Evolutionary conservation across 306 rosid genomes (phyloP).

Genomic region (Prunus kanzakura): DNA sequence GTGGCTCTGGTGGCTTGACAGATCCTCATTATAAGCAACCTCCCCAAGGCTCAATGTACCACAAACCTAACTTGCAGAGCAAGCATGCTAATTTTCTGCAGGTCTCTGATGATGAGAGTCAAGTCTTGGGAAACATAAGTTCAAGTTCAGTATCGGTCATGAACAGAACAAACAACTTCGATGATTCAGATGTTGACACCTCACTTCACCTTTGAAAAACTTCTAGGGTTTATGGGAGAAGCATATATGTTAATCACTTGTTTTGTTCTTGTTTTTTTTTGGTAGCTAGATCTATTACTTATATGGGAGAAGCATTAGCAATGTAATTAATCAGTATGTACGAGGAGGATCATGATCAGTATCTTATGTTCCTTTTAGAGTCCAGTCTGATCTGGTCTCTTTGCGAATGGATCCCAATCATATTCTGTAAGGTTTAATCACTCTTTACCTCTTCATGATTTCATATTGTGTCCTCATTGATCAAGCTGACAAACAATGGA

Average conservation of each 20-base stretch:
- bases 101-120: conserved; percentile 12
- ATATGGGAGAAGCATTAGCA: conserved; percentile 14
- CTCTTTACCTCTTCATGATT: neutral
- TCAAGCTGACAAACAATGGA: too few species aligned
- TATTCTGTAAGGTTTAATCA: neutral
- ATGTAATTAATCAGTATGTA: conserved; percentile 2
- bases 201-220: conserved; percentile 45
- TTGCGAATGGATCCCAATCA: neutral
- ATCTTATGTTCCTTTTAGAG: neutral
- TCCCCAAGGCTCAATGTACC: conserved; percentile 29
- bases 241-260: conserved; percentile 1
- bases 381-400: neutral
- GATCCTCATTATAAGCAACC: conserved; percentile 16
- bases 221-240: neutral
- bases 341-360: neutral
- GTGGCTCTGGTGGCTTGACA: conserved; percentile 25
- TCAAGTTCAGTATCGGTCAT: conserved; percentile 17
- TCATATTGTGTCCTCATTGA: neutral
- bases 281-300: neutral
- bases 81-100: conserved; percentile 21
- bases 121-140: conserved; percentile 18
- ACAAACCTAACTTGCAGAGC: conserved; percentile 29
- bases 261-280: neutral
- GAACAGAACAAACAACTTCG: conserved; percentile 23
- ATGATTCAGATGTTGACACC: conserved; percentile 45